These are phyloP conservation scores for Avena insularis DNA, from an alignment of 176 grass and related monocot species.

Conservation along the genomic window DNA sequence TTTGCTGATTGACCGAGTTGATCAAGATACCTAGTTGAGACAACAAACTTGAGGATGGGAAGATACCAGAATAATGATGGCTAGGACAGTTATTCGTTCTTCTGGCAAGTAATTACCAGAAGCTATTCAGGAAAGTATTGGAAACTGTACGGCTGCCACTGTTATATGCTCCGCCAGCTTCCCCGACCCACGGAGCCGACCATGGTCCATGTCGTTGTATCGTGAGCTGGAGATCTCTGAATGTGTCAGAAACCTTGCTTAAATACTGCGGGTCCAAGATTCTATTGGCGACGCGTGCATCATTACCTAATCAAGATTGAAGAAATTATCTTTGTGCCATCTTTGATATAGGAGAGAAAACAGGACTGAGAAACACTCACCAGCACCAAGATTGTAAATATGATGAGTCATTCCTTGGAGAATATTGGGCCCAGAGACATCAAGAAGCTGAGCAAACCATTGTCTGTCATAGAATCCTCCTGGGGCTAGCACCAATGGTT, in stretches of 20 bases:
- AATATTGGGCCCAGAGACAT: constrained; percentile 66
- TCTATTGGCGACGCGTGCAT: constrained; percentile 65
- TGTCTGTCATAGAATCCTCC: constrained; percentile 88
- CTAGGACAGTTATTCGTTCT: background rate
- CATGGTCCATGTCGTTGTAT: constrained; percentile 82
- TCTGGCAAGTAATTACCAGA: constrained; percentile 71
- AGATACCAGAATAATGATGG: background rate
- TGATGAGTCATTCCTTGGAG: constrained; percentile 87
- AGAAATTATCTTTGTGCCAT: background rate
- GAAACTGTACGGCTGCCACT: constrained; percentile 82
- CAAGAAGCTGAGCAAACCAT: constrained; percentile 82
- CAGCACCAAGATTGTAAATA: constrained; percentile 96
- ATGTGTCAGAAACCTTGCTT: constrained; percentile 63
- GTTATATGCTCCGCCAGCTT: constrained; percentile 95
- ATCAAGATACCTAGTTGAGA: constrained; percentile 88
- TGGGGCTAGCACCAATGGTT: constrained; percentile 79
- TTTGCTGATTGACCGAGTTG: constrained; percentile 89
- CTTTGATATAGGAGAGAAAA: constrained; percentile 12
- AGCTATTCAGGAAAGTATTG: constrained; percentile 92
- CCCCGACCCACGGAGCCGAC: constrained; percentile 89
- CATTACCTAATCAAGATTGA: constrained; percentile 69
- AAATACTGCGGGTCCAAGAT: constrained; percentile 83
- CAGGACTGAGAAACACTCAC: constrained; percentile 49
- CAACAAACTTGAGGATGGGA: constrained; percentile 33
- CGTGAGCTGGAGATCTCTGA: constrained; percentile 80